Evolutionary conservation across 768 basidiomycete genomes (phyloP), one percentile per base, ranked within the genome.

Genomic region (Mycena metata): DNA sequence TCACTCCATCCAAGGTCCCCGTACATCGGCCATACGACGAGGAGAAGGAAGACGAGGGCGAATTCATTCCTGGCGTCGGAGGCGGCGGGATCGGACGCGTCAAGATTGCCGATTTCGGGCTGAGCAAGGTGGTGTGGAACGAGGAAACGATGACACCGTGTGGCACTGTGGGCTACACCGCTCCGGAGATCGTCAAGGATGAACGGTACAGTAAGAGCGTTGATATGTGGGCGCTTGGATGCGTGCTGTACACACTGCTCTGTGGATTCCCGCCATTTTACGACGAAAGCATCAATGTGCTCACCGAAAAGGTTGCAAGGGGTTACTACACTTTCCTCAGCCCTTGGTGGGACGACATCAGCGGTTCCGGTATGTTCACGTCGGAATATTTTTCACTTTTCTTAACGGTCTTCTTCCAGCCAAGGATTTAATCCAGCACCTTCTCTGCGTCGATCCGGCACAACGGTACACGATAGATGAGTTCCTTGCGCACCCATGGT

Each of bases 221-320:
- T 61, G 98, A 99, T 77, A 98, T 99, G 98, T 99, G 98, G 98
- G 98, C 98, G 2, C 83, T 99, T 42, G 98, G 98, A 45, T 99
- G 98, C 79, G 98, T 99, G n/a, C 86, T 99, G 1, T 99, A 99
- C 82, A 99, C 98, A 2, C 85, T 99, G 2, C 90, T 99, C 21
- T 99, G 98, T 74, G 98, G 98, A 59, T 98, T 98, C 80, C 94
- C 93, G 51, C 98, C 98, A 0, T 99, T 99, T 83, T 99, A 99
- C 80, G 98, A 99, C 72, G 98, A 99, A 79, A 96, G 94, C 76
- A 99, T 99, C 81, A 96, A 93, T 73, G 96, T 98, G 45, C 87
- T 99, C 49, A 99, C 98, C 0, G 97, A 99, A 80, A 99, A 99
- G 80, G 98, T 99, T 24, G 98, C 98, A 3, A 85, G 92, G 67